phyloP scores from a whole-genome alignment of 345 rosid species.

The Leavenworthia alabamica region DNA sequence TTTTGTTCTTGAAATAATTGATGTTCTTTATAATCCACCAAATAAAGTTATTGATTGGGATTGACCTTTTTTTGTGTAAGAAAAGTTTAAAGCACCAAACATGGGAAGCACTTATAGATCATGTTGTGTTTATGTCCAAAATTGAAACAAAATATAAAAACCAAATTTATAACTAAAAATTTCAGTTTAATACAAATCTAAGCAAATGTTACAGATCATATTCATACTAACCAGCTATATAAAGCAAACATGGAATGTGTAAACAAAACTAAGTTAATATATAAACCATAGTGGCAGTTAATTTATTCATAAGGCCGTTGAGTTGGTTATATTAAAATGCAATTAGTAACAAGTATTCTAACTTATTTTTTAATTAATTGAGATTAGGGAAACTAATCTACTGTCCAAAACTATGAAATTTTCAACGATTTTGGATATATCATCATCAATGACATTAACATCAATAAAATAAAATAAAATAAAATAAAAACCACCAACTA shows the following conservation, averaged over 20 bases:
- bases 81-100: slow-evolving; percentile 12
- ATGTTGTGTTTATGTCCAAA: slow-evolving; percentile 9
- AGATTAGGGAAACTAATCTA: background rate
- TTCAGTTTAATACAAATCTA: background rate
- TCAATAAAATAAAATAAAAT: background rate
- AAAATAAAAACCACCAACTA: background rate
- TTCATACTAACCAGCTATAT: slow-evolving; percentile 8
- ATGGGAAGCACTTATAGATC: slow-evolving; percentile 32
- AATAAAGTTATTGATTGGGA: slow-evolving; percentile 16
- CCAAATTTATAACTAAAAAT: background rate
- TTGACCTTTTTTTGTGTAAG: background rate
- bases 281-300: background rate
- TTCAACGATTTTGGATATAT: slow-evolving; percentile 14
- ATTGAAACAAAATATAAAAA: background rate
- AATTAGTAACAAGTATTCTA: background rate
- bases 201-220: slow-evolving; percentile 17
- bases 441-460: background rate
- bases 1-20: too few relatives aligned
- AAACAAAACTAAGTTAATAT: background rate
- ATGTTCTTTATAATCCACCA: background rate
- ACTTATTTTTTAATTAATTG: background rate
- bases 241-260: background rate
- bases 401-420: slow-evolving; percentile 5
- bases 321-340: background rate
- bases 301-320: background rate